phyloP scores from a whole-genome alignment of 1,284 basidiomycete species.

The Cryptococcus wingfieldii region DNA sequence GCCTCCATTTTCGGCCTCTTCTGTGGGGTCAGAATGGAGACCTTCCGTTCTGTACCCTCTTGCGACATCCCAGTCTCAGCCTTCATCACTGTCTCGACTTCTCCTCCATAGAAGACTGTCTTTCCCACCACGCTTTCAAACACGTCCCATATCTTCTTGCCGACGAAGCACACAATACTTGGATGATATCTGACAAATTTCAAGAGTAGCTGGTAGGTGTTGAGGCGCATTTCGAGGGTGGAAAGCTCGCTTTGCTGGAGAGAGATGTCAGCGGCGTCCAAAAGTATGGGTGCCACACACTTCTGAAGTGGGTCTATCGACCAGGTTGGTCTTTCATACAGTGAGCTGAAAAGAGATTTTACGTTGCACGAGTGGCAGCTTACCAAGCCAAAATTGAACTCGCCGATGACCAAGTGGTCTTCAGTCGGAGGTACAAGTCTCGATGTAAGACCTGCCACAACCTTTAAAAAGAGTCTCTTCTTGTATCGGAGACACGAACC shows the following conservation, averaged over 20 bases:
- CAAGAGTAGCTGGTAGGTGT: conserved; percentile 54
- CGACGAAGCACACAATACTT: conserved; percentile 64
- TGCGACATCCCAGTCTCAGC: background rate
- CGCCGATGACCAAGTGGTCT: conserved; percentile 29
- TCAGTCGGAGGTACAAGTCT: conserved; percentile 42
- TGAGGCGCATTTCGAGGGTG: conserved; percentile 53
- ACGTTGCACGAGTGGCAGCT: conserved; percentile 6
- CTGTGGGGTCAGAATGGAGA: background rate
- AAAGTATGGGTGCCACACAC: conserved; percentile 35
- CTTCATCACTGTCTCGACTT: conserved; percentile 3
- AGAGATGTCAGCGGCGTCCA: background rate
- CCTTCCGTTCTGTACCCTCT: background rate
- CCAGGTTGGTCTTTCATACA: conserved; percentile 57
- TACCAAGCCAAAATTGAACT: conserved; percentile 56
- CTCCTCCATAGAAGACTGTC: conserved; percentile 3
- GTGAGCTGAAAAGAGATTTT: background rate
- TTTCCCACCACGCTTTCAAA: conserved; percentile 50
- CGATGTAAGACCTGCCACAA: conserved; percentile 55
- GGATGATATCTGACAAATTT: conserved; percentile 60
- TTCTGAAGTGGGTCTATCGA: conserved; percentile 58
- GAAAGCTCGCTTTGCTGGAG: conserved; percentile 60
- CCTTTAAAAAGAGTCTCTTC: background rate
- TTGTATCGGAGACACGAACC: conserved; percentile 41
- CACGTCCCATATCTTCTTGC: conserved; percentile 63
- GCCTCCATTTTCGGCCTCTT: background rate